These are phyloP conservation scores for Biscutella laevigata DNA, from an alignment of 441 rosid genomes.

Conservation along the genomic window DNA sequence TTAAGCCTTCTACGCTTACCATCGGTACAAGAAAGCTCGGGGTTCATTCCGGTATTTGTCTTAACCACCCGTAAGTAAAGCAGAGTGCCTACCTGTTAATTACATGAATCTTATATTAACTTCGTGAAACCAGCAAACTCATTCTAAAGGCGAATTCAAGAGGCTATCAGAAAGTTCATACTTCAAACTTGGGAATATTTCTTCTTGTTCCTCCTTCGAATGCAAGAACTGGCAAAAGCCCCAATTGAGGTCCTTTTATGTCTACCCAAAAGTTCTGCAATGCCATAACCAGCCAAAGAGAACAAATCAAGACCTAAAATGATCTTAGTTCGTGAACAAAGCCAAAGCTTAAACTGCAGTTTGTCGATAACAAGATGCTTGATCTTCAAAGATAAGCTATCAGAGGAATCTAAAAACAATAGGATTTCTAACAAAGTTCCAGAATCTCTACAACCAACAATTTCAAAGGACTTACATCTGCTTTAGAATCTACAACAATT, in stretches of 20 bases:
- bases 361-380: no score
- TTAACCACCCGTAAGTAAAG: conserved; percentile 71
- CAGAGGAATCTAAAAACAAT: neutral
- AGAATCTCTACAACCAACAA: neutral
- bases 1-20: conserved; percentile 33
- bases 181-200: conserved; percentile 83
- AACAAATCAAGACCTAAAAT: neutral
- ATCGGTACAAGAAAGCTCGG: conserved; percentile 64
- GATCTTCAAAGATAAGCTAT: neutral
- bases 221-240: conserved; percentile 72
- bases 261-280: conserved; percentile 72
- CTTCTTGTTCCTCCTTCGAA: conserved; percentile 87
- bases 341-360: neutral
- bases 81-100: conserved; percentile 65
- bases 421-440: no score
- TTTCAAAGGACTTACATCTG: conserved; percentile 58
- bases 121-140: neutral
- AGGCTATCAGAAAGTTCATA: conserved; percentile 4
- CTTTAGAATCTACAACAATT: conserved; percentile 63
- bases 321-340: neutral
- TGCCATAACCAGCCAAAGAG: neutral
- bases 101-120: conserved; percentile 14
- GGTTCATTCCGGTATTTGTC: conserved; percentile 73
- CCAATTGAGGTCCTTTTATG: conserved; percentile 73
- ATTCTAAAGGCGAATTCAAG: neutral